A percentile compares a stretch with the other conserved stretches of the same genome.
phyloP scores from a whole-genome alignment of 2,329 filamentous ascomycete species.

The Fusarium acutatum region DNA sequence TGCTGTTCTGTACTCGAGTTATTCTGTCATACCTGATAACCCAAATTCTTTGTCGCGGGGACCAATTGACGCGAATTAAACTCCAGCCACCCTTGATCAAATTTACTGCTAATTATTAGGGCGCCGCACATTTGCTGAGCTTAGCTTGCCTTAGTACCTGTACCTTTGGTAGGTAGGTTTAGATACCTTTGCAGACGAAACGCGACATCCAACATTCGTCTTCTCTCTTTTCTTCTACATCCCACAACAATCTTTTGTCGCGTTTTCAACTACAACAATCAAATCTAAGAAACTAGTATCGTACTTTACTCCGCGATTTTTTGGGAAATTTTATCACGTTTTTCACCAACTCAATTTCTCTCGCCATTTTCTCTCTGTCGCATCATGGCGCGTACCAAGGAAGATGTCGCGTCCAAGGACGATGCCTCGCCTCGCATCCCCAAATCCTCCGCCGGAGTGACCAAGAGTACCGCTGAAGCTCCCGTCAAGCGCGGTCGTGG shows the following conservation, averaged over 20 bases:
- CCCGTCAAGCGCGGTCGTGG: conserved; percentile 48
- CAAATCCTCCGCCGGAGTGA: conserved; percentile 48
- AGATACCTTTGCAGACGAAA: not conserved
- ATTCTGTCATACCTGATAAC: conserved; percentile 15
- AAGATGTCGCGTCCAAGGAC: conserved; percentile 37
- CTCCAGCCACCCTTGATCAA: conserved; percentile 29
- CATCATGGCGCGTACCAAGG: conserved; percentile 47
- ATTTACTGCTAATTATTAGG: not conserved
- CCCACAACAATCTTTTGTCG: conserved; percentile 2
- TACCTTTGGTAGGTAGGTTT: not conserved
- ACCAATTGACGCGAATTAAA: conserved; percentile 9
- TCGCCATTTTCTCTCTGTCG: not conserved
- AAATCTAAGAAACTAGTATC: not conserved
- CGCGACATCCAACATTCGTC: conserved; percentile 13
- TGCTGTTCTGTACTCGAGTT: not conserved
- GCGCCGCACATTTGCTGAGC: not conserved
- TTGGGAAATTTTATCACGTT: conserved; percentile 5
- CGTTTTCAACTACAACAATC: not conserved
- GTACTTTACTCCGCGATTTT: conserved; percentile 13
- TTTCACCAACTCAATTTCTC: not conserved
- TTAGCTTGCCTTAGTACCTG: not conserved
- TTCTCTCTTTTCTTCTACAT: conserved; percentile 10
- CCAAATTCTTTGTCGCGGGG: not conserved
- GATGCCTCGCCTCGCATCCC: conserved; percentile 30
- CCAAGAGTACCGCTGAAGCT: conserved; percentile 53